phyloP scores from a whole-genome alignment of 805 yeast species.

The Saccharomyces mikatae region DNA sequence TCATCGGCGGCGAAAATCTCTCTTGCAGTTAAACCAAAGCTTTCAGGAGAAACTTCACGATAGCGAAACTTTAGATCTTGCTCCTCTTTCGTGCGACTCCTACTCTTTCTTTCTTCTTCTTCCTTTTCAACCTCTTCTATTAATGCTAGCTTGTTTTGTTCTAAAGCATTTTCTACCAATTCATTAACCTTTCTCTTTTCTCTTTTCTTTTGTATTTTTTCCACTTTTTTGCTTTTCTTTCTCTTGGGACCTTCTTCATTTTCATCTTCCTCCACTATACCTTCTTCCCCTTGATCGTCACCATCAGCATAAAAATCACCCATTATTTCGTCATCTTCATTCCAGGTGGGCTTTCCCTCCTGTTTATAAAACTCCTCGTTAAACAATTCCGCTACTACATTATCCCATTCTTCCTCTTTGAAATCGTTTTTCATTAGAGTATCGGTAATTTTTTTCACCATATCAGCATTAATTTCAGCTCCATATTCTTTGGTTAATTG shows the following conservation, averaged over 20 bases:
- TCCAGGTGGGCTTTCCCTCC: conserved; percentile 57
- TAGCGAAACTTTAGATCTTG: conserved; percentile 61
- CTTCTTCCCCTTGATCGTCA: conserved; percentile 35
- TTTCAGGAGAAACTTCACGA: conserved; percentile 91
- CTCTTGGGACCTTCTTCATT: conserved; percentile 24
- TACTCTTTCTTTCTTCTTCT: conserved; percentile 45
- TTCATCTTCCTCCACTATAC: conserved; percentile 18
- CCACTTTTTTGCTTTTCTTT: conserved; percentile 44
- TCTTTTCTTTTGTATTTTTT: conserved; percentile 51
- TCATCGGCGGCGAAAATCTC: conserved; percentile 91
- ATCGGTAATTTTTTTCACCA: conserved; percentile 62
- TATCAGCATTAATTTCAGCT: conserved; percentile 43
- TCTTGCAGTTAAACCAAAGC: conserved; percentile 75
- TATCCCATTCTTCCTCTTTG: conserved; percentile 87
- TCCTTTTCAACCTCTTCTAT: conserved; percentile 62
- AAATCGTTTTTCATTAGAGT: conserved; percentile 79
- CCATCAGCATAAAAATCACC: conserved; percentile 36
- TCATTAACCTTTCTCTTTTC: conserved; percentile 54
- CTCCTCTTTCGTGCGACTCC: conserved; percentile 40
- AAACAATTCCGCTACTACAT: conserved; percentile 73
- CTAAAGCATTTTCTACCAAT: conserved; percentile 72
- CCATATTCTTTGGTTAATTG: conserved; percentile 38
- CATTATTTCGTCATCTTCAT: conserved; percentile 50
- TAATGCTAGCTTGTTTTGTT: conserved; percentile 55
- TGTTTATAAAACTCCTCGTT: conserved; percentile 74